Evolutionary conservation across 2,329 filamentous ascomycete genomes (phyloP).

Genomic region (Parastagonospora avenae): DNA sequence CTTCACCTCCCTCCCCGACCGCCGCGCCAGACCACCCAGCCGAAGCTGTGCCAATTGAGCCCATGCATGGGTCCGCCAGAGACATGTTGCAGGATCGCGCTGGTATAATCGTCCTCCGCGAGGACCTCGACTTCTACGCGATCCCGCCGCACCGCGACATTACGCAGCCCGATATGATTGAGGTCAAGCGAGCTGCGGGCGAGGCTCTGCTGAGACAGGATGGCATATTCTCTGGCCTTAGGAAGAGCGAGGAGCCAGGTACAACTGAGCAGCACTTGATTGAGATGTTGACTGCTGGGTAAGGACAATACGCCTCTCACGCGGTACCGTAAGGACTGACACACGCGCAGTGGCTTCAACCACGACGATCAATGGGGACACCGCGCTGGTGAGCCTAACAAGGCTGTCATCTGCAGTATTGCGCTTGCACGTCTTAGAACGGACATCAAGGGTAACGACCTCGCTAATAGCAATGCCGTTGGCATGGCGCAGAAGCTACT

Average conservation of each 20-base stretch:
- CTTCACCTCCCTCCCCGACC: constrained; percentile 67
- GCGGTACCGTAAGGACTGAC: constrained; percentile 7
- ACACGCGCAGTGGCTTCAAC: constrained; percentile 78
- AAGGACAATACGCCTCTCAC: constrained; percentile 42
- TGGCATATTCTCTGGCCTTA: constrained; percentile 93
- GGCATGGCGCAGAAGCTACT: constrained; percentile 98
- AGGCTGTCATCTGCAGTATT: constrained; percentile 96
- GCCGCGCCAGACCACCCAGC: constrained; percentile 48
- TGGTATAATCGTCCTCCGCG: constrained; percentile 93
- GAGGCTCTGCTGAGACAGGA: constrained; percentile 84
- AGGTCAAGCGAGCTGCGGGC: constrained; percentile 91
- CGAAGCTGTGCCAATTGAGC: constrained; percentile 71
- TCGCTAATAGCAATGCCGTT: constrained; percentile 76
- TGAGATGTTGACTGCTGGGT: constrained; percentile 99
- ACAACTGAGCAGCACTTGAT: constrained; percentile 98
- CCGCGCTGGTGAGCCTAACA: constrained; percentile 95
- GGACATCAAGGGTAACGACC: constrained; percentile 79
- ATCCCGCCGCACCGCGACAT: constrained; percentile 89
- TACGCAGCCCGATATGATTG: constrained; percentile 86
- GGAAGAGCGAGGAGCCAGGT: constrained; percentile 92
- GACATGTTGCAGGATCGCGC: constrained; percentile 86
- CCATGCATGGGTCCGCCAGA: constrained; percentile 70
- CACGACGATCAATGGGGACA: constrained; percentile 96
- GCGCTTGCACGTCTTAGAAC: constrained; percentile 91
- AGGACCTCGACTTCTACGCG: constrained; percentile 96